These are phyloP conservation scores for Cordyceps fumosorosea DNA, from an alignment of 2,329 filamentous ascomycete genomes.

Conservation along the genomic window DNA sequence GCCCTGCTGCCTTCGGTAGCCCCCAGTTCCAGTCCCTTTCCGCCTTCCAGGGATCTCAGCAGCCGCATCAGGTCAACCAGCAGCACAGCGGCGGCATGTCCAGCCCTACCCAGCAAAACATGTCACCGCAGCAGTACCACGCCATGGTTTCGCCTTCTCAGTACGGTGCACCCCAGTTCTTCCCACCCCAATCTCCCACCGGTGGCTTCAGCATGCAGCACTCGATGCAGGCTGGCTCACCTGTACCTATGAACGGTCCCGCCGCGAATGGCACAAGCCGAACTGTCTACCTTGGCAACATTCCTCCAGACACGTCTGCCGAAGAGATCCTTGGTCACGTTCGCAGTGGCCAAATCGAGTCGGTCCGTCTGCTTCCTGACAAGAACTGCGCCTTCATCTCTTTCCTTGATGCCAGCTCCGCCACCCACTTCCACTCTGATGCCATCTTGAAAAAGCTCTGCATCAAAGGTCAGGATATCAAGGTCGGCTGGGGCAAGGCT, in stretches of 20 bases:
- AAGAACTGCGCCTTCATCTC: slow-evolving; percentile 99
- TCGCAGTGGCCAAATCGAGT: slow-evolving; percentile 95
- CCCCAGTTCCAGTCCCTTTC: slow-evolving; percentile 85
- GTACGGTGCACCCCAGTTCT: slow-evolving; percentile 76
- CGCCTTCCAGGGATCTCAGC: slow-evolving; percentile 52
- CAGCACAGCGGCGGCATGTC: slow-evolving; percentile 56
- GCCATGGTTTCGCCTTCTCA: slow-evolving; percentile 79
- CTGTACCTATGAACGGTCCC: slow-evolving; percentile 69
- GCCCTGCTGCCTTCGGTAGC: slow-evolving; percentile 80
- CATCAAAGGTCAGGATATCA: slow-evolving; percentile 98
- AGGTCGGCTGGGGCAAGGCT: slow-evolving; percentile 98
- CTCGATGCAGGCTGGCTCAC: slow-evolving; percentile 59
- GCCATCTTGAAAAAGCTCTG: slow-evolving; percentile 99
- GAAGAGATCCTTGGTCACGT: slow-evolving; percentile 97
- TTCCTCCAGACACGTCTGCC: slow-evolving; percentile 92
- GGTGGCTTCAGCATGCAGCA: slow-evolving; percentile 58
- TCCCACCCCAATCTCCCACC: slow-evolving; percentile 82
- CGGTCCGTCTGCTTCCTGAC: slow-evolving; percentile 90
- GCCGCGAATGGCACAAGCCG: slow-evolving; percentile 86
- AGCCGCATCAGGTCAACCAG: slow-evolving; percentile 44
- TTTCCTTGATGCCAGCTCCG: slow-evolving; percentile 94
- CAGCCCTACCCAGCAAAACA: slow-evolving; percentile 68
- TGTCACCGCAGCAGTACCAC: slow-evolving; percentile 80
- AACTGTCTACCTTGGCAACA: slow-evolving; percentile 96
- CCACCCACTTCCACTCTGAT: slow-evolving; percentile 98